A percentile compares a stretch with the other conserved stretches of the same genome.
These are phyloP conservation scores for Ramularia collo-cygni DNA, from an alignment of 2,329 filamentous ascomycete species.

Conservation along the genomic window DNA sequence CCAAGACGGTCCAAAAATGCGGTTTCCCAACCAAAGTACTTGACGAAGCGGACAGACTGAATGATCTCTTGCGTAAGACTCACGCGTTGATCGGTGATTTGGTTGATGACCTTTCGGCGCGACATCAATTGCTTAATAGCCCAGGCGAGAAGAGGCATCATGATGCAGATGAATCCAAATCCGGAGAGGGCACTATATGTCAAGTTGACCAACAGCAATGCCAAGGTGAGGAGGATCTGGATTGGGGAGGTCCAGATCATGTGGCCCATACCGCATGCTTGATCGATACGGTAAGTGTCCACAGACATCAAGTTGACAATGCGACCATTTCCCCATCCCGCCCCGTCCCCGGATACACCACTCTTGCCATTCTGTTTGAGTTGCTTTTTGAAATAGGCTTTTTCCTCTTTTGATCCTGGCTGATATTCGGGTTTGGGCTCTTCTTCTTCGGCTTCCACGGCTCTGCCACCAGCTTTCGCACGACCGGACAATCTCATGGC, in stretches of 20 bases:
- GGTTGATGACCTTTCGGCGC: constrained; percentile 76
- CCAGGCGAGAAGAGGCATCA: constrained; percentile 68
- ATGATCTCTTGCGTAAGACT: constrained; percentile 88
- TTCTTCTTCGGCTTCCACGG: constrained; percentile 28
- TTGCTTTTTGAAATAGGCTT: constrained; percentile 45
- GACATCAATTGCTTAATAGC: constrained; percentile 71
- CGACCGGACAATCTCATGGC: constrained; percentile 81
- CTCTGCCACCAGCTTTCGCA: constrained; percentile 73
- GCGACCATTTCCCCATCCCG: constrained; percentile 86
- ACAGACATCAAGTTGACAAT: constrained; percentile 93
- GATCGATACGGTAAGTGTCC: constrained; percentile 87
- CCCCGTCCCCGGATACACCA: constrained; percentile 59
- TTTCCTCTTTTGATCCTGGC: constrained; percentile 45
- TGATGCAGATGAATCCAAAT: constrained; percentile 72
- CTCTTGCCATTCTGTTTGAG: constrained; percentile 35
- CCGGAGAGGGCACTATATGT: constrained; percentile 85
- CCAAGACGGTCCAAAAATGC: constrained; percentile 73
- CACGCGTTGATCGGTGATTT: constrained; percentile 86
- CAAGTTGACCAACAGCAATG: constrained; percentile 77
- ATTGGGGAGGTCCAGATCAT: constrained; percentile 84
- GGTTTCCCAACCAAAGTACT: constrained; percentile 92
- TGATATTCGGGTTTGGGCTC: constrained; percentile 35
- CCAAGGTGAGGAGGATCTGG: constrained; percentile 68
- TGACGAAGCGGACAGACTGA: constrained; percentile 87
- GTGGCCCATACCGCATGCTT: constrained; percentile 83